A percentile compares a stretch with the other conserved stretches of the same genome.
Conservation (phyloP, 768 basidiomycete species). For the Chlorophyllum brunneum region DNA sequence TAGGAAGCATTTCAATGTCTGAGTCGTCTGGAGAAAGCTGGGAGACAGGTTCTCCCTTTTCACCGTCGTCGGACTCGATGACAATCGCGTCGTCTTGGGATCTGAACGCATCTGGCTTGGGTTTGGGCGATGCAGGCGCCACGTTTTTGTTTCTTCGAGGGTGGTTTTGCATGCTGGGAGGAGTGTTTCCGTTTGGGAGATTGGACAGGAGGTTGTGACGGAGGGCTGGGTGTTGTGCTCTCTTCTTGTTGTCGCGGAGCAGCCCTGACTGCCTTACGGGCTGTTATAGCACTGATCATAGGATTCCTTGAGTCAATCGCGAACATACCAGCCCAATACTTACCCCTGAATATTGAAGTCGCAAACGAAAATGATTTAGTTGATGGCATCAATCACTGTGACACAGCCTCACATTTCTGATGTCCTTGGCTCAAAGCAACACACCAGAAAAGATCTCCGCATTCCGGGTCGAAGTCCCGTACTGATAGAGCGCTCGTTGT, state of each 20-base stretch:
- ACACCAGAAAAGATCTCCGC: slow-evolving; percentile 35
- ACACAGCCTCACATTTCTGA: slow-evolving; percentile 58
- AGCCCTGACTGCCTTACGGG: slow-evolving; percentile 56
- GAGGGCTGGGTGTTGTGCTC: not conserved
- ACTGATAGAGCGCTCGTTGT: not conserved
- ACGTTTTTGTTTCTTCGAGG: slow-evolving; percentile 23
- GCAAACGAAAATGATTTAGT: not conserved
- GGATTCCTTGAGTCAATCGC: not conserved
- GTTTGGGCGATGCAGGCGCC: slow-evolving; percentile 16
- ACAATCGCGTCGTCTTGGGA: slow-evolving; percentile 34
- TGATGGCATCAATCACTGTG: not conserved
- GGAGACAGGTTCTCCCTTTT: slow-evolving; percentile 20
- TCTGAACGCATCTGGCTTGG: slow-evolving; percentile 26
- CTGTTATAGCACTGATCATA: slow-evolving; percentile 77
- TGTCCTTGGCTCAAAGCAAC: slow-evolving; percentile 55
- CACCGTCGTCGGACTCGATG: slow-evolving; percentile 35
- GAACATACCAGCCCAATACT: not conserved
- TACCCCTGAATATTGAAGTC: not conserved
- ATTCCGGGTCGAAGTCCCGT: too few relatives aligned
- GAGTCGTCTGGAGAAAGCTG: slow-evolving; percentile 13
- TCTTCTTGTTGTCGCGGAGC: slow-evolving; percentile 20
- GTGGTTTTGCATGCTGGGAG: slow-evolving; percentile 17
- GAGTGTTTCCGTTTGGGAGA: slow-evolving; percentile 45
- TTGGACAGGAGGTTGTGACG: slow-evolving; percentile 10
- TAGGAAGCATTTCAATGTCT: slow-evolving; percentile 1